Percentiles rank a stretch among this genome's conserved stretches.
Conservation (phyloP, 768 basidiomycete species). For the Lactarius deliciosus region DNA sequence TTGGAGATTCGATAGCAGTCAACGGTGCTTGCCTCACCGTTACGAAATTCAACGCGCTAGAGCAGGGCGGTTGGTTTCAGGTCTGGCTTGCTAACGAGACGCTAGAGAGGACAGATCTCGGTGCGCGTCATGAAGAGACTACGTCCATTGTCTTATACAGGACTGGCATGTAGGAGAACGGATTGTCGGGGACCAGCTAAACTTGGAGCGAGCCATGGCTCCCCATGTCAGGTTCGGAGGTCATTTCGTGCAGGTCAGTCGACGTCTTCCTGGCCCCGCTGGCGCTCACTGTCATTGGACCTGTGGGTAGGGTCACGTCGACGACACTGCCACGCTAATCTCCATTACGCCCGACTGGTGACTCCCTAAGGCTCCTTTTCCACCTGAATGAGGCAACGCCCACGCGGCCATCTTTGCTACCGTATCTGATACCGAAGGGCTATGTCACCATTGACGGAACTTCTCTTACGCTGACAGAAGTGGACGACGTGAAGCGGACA, state of each 20-base stretch:
- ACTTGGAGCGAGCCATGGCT: slow-evolving; percentile 94
- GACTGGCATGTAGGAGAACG: slow-evolving; percentile 58
- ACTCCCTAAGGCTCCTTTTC: slow-evolving; percentile 85
- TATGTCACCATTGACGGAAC: slow-evolving; percentile 94
- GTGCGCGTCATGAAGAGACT: slow-evolving; percentile 41
- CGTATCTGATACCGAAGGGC: slow-evolving; percentile 90
- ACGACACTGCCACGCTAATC: slow-evolving; percentile 78
- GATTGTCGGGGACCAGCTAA: slow-evolving; percentile 75
- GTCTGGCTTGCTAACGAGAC: slow-evolving; percentile 98
- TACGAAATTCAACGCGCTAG: slow-evolving; percentile 67
- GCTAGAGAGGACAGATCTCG: slow-evolving; percentile 84
- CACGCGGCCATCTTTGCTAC: slow-evolving; percentile 61
- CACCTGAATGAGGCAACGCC: slow-evolving; percentile 62
- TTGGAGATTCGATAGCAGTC: slow-evolving; percentile 93
- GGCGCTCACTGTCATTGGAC: neutral
- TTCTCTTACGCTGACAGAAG: slow-evolving; percentile 85
- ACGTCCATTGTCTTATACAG: slow-evolving; percentile 5
- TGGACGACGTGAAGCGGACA: slow-evolving; percentile 56
- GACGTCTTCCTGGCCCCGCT: neutral
- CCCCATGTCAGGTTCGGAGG: slow-evolving; percentile 92
- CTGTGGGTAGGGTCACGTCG: slow-evolving; percentile 79
- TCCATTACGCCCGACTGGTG: slow-evolving; percentile 71
- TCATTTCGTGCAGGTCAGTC: slow-evolving; percentile 89
- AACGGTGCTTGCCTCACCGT: slow-evolving; percentile 85
- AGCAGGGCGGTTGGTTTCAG: slow-evolving; percentile 78